A percentile compares a stretch with the other conserved stretches of the same genome.
These are phyloP conservation scores for Vigna mungo DNA, from an alignment of 306 rosid species.

Conservation along the genomic window DNA sequence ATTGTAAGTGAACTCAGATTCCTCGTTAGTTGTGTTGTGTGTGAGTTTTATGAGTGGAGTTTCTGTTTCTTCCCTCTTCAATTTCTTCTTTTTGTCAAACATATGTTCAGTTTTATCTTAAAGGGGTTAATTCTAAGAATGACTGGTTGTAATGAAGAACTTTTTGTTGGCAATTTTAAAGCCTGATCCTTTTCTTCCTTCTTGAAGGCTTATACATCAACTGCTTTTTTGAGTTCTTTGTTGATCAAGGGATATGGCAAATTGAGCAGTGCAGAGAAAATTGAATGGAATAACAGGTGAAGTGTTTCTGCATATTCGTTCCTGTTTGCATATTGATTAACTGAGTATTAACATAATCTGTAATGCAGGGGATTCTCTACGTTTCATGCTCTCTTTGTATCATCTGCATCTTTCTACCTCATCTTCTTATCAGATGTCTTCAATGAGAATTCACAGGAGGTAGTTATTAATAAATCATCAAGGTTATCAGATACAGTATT, in stretches of 20 bases:
- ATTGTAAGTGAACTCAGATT: conserved; percentile 55
- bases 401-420: conserved; percentile 64
- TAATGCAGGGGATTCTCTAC: conserved; percentile 76
- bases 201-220: conserved; percentile 69
- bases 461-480: conserved; percentile 57
- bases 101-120: background rate
- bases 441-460: conserved; percentile 46
- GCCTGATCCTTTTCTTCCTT: conserved; percentile 30
- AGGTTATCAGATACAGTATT: conserved; percentile 56
- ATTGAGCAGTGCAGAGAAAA: conserved; percentile 54
- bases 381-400: conserved; percentile 68
- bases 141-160: background rate
- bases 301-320: conserved; percentile 30
- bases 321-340: conserved; percentile 9
- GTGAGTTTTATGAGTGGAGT: background rate
- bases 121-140: background rate
- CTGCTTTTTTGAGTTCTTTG: conserved; percentile 55
- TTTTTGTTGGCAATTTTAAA: conserved; percentile 2
- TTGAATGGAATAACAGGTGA: conserved; percentile 85
- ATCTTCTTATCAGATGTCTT: conserved; percentile 61
- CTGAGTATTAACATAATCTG: conserved; percentile 29
- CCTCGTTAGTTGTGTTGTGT: background rate
- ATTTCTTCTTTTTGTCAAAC: conserved; percentile 2
- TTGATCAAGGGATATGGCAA: conserved; percentile 56
- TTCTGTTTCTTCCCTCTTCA: conserved; percentile 1